phyloP scores from a whole-genome alignment of 352 stramenopile species.

The Pythium rishiriense region DNA sequence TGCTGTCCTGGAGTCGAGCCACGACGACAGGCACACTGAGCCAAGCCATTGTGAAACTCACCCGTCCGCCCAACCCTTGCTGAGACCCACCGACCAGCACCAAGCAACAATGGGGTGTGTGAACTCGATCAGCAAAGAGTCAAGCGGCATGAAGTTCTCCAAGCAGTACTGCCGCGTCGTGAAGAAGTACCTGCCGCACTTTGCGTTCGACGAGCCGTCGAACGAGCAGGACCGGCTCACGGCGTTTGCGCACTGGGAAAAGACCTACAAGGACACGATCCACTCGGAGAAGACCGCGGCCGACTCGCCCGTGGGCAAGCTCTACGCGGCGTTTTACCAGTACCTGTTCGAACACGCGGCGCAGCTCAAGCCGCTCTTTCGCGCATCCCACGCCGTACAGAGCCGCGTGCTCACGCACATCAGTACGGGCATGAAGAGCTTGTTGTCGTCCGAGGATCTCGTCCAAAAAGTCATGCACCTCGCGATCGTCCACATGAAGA shows the following conservation, averaged over 20 bases:
- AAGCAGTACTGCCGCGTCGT: conserved; percentile 70
- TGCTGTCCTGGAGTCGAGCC: too few relatives aligned
- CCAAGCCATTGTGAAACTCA: conserved; percentile 1
- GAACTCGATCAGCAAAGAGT: conserved; percentile 11
- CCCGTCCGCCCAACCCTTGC: not conserved
- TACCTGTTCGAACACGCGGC: conserved; percentile 61
- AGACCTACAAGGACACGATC: conserved; percentile 69
- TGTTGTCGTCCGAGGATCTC: conserved; percentile 59
- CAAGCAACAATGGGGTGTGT: conserved; percentile 24
- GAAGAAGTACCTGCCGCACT: conserved; percentile 62
- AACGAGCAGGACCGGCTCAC: conserved; percentile 49
- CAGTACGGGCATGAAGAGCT: conserved; percentile 65
- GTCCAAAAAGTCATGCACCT: conserved; percentile 65
- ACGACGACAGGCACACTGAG: too few relatives aligned
- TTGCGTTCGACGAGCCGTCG: conserved; percentile 48
- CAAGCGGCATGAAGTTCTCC: conserved; percentile 39
- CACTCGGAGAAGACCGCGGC: conserved; percentile 51
- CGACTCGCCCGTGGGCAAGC: conserved; percentile 45
- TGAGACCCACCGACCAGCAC: not conserved
- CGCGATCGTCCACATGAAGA: conserved; percentile 68
- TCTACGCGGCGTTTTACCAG: conserved; percentile 70
- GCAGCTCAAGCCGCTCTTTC: conserved; percentile 68
- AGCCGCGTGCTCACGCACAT: conserved; percentile 72
- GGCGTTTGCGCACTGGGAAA: conserved; percentile 66
- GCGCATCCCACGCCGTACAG: conserved; percentile 63